Conservation (phyloP, 2,329 filamentous ascomycete genomes). For the Cladosporium sp. region DNA sequence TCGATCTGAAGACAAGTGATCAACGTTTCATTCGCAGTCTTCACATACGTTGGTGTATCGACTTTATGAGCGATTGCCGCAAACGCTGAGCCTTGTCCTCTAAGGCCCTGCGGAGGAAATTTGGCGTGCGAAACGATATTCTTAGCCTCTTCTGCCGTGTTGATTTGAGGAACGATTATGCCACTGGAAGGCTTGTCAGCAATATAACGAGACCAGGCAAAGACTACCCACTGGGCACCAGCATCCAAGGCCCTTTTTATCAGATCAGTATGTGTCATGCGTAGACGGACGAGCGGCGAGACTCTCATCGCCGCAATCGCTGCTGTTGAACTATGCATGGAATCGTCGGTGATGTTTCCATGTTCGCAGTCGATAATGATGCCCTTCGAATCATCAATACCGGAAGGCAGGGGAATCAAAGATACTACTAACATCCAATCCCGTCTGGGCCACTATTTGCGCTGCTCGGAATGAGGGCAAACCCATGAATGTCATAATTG, state of each 20-base stretch:
- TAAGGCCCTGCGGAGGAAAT: constrained; percentile 48
- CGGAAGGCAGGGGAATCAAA: neutral
- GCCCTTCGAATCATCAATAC: constrained; percentile 29
- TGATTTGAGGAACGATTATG: constrained; percentile 49
- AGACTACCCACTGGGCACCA: constrained; percentile 53
- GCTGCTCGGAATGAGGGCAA: constrained; percentile 45
- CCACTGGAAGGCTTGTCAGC: constrained; percentile 22
- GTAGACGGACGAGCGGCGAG: constrained; percentile 41
- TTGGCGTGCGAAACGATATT: constrained; percentile 47
- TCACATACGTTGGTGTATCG: constrained; percentile 38
- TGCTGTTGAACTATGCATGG: constrained; percentile 51
- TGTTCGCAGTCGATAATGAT: constrained; percentile 56
- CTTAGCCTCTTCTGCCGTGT: constrained; percentile 47
- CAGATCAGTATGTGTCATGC: constrained; percentile 52
- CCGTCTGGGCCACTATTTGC: constrained; percentile 56
- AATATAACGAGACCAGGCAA: too few relatives aligned
- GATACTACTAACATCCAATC: constrained; percentile 48
- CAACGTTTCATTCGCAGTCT: constrained; percentile 47
- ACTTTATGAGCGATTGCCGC: constrained; percentile 53
- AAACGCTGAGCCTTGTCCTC: constrained; percentile 52
- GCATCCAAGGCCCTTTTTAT: constrained; percentile 54
- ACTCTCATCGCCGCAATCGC: constrained; percentile 37
- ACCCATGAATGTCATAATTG: constrained; percentile 36
- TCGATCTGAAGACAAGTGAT: constrained; percentile 47
- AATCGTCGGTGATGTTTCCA: constrained; percentile 49